Evolutionary conservation across 192 early-diverging fungal genomes (phyloP), one percentile per base, ranked within the genome.

Genomic region (Gigaspora rosea): DNA sequence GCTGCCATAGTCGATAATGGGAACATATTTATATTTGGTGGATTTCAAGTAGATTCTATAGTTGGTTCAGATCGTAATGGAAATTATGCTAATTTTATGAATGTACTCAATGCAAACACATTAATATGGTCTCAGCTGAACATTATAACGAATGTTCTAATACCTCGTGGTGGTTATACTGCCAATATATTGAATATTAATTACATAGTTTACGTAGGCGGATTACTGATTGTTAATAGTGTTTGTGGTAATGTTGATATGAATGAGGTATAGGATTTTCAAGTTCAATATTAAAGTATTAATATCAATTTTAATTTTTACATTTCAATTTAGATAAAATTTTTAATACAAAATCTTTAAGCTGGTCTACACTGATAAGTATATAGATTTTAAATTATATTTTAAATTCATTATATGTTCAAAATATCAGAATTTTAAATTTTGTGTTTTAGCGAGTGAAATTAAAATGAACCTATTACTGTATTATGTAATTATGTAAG

Each of bases 1-100:
- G 64, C 8, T 12, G 64, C 11, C 41, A 9, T 18, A n/a, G 36
- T n/a, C 16, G n/a, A 66, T 66, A n/a, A 6, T 66, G 64, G 64
- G n/a, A 47, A 20, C 3, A 47, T 66, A 47, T 66, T 41, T 66
- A 46, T 66, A 20, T 66, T 66, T 47, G 32, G 64, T 66, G 64
- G 64, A 41, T 6, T 41, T 7, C 41, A 47, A 12, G 1, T 66
- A 11, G 12, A 56, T 0, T 8, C 4, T 18, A 41, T 66, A 12
- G 16, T 7, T 66, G 7, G 0, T 13, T 4, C 0, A 33, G 12
- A 18, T 16, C 36, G 0, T 9, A n/a, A 0, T 9, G 12, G 15
- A 41, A 41, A 6, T 41, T 47, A 10, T 16, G 18, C n/a, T 46
- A 47, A 47, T 10, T 32, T 46, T 15, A 66, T 47, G 41, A n/a